A percentile compares a stretch with the other conserved stretches of the same genome.
Evolutionary conservation across 192 early-diverging fungal genomes (phyloP).

Genomic region (Podochytrium sp.): DNA sequence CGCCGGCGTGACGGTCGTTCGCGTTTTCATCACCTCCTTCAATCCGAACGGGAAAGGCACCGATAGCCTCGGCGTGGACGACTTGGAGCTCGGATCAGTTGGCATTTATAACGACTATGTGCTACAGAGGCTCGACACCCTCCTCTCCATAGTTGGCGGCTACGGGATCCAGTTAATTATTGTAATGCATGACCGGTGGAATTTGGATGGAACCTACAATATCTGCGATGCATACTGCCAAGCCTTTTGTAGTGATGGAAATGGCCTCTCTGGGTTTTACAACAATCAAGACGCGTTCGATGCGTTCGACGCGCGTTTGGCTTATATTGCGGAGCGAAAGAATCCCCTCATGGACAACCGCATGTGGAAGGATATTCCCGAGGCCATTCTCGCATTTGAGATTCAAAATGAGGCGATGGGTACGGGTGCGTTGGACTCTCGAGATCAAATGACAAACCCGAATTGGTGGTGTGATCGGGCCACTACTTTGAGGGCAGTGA

Average conservation of each 20-base stretch:
- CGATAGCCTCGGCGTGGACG: background rate
- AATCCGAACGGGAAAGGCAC: conserved; percentile 13
- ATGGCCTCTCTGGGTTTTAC: background rate
- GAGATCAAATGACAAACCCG: conserved; percentile 14
- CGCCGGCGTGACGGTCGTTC: conserved; percentile 15
- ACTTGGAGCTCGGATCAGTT: conserved; percentile 2
- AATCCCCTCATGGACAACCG: conserved; percentile 16
- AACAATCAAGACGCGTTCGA: background rate
- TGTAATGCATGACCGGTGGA: conserved; percentile 24
- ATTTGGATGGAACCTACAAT: conserved; percentile 4
- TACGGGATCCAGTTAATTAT: conserved; percentile 26
- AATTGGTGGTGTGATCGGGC: conserved; percentile 31
- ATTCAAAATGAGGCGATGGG: conserved; percentile 35
- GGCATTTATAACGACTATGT: conserved; percentile 19
- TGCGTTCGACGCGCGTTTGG: conserved; percentile 13
- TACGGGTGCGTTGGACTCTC: background rate
- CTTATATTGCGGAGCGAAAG: conserved; percentile 12
- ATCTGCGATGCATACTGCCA: conserved; percentile 27
- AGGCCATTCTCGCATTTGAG: conserved; percentile 25
- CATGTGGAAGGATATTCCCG: conserved; percentile 26
- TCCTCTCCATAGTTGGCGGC: background rate
- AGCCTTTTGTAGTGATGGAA: background rate
- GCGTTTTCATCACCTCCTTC: conserved; percentile 21
- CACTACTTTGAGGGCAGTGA: background rate
- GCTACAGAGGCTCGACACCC: conserved; percentile 1